Evolutionary conservation across 2,329 filamentous ascomycete species (phyloP).

Genomic region (Botryotinia calthae): DNA sequence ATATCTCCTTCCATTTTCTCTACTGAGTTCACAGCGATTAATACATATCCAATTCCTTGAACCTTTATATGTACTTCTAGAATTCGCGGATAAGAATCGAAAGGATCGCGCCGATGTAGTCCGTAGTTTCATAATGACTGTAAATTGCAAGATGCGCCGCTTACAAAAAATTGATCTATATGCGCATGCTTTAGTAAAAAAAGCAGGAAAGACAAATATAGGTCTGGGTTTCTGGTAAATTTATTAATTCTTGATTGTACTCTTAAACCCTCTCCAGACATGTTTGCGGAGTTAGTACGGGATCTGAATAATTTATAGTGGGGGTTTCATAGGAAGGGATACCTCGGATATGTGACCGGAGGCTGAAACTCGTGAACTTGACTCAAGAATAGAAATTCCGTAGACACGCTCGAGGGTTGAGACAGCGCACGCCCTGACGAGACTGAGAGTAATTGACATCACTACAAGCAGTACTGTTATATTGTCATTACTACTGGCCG

Average conservation of each 20-base stretch:
- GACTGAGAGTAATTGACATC: neutral
- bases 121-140: constrained; percentile 16
- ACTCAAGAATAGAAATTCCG: neutral
- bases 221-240: neutral
- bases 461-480: neutral
- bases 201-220: neutral
- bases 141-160: neutral
- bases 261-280: neutral
- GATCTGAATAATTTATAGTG: constrained; percentile 1
- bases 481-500: neutral
- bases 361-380: neutral
- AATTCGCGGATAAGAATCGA: constrained; percentile 5
- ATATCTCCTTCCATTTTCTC: neutral
- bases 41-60: neutral
- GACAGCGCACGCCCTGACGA: neutral
- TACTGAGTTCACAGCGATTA: neutral
- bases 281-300: neutral
- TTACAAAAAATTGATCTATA: neutral
- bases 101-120: constrained; percentile 1
- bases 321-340: constrained; percentile 1
- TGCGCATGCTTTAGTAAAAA: constrained; percentile 8
- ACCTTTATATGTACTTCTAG: constrained; percentile 1
- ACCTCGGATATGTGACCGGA: neutral
- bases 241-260: neutral
- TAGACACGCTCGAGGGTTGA: neutral